phyloP scores from a whole-genome alignment of 257 asterid species.

The Fraxinus quadrangulata region DNA sequence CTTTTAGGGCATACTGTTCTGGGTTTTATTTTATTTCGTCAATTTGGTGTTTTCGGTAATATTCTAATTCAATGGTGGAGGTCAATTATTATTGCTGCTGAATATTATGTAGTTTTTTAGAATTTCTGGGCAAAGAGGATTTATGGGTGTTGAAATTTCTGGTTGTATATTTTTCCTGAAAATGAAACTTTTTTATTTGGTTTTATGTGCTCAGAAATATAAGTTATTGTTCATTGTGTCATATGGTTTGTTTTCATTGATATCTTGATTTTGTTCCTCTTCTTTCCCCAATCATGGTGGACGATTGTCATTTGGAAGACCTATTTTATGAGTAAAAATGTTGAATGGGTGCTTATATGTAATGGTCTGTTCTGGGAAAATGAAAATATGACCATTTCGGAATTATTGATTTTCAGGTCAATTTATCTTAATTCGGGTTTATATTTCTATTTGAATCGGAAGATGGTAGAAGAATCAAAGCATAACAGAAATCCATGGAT shows the following conservation, averaged over 20 bases:
- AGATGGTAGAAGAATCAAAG: constrained; percentile 45
- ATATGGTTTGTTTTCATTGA: not conserved
- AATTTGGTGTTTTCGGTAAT: not conserved
- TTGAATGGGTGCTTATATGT: not conserved
- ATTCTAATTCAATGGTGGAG: not conserved
- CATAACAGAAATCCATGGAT: constrained; percentile 32
- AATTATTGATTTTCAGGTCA: constrained; percentile 21
- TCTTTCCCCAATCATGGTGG: not conserved
- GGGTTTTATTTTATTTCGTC: not conserved
- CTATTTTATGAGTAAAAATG: not conserved
- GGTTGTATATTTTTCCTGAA: not conserved
- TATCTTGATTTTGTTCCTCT: not conserved
- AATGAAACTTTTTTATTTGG: not conserved
- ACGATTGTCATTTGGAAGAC: not conserved
- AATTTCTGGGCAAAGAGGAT: not conserved
- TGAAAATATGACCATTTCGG: not conserved
- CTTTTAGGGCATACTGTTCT: not conserved
- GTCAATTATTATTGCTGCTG: not conserved
- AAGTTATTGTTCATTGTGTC: not conserved
- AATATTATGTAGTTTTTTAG: not conserved
- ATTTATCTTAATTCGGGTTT: constrained; percentile 21
- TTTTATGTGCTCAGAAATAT: not conserved
- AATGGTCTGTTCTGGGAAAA: not conserved
- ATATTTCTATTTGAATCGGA: not conserved
- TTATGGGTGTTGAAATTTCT: not conserved